A percentile compares a stretch with the other conserved stretches of the same genome.
These are phyloP conservation scores for Nitzschia sp. DNA, from an alignment of 108 stramenopile genomes.

Conservation along the genomic window DNA sequence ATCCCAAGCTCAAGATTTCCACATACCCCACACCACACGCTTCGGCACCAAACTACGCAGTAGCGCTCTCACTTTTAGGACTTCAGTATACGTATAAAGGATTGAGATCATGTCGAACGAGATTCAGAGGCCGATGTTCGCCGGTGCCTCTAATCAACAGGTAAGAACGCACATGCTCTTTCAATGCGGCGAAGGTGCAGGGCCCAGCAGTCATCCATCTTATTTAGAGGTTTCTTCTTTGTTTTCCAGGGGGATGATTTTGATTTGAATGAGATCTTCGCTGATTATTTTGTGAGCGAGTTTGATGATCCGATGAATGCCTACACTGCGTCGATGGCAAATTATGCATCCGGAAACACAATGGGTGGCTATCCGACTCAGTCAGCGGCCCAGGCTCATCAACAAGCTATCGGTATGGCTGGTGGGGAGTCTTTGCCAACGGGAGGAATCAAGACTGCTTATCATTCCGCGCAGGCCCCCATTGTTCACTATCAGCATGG, in stretches of 20 bases:
- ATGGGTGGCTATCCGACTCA: slow-evolving; percentile 8
- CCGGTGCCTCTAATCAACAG: slow-evolving; percentile 28
- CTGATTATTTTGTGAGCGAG: slow-evolving; percentile 66
- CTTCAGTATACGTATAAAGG: no score
- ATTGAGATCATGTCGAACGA: slow-evolving; percentile 36
- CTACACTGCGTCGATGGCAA: slow-evolving; percentile 57
- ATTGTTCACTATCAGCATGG: background rate
- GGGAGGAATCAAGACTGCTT: slow-evolving; percentile 63
- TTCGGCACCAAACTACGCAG: no score
- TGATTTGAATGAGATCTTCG: slow-evolving; percentile 72
- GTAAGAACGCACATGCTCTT: slow-evolving; percentile 18
- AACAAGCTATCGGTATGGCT: slow-evolving; percentile 3
- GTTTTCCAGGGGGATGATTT: slow-evolving; percentile 44
- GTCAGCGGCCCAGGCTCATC: slow-evolving; percentile 8
- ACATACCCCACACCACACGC: no score
- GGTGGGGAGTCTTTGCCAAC: slow-evolving; percentile 42
- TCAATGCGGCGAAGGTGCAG: no score
- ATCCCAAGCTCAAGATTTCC: no score
- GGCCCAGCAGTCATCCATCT: no score
- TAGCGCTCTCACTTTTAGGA: no score
- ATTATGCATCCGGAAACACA: slow-evolving; percentile 33
- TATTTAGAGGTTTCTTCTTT: background rate
- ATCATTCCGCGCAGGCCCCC: slow-evolving; percentile 41
- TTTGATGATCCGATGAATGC: slow-evolving; percentile 60
- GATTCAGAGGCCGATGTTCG: slow-evolving; percentile 38